Evolutionary conservation across 1,284 basidiomycete genomes (phyloP).

Genomic region (Anthracocystis setariae): DNA sequence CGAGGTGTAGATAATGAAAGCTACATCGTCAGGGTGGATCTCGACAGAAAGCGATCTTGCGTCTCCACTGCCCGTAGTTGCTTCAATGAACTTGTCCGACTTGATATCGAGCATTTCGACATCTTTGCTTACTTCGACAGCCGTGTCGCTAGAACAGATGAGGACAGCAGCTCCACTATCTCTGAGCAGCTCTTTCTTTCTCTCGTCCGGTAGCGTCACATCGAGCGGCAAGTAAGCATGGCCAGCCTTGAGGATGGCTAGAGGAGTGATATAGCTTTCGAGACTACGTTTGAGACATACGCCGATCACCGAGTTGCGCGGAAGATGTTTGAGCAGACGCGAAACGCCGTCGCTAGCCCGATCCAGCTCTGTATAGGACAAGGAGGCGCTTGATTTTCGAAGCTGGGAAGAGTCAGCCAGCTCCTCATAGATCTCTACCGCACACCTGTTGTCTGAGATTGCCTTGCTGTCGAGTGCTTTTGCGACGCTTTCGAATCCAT

Average conservation of each 20-base stretch:
- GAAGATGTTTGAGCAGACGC: conserved; percentile 11
- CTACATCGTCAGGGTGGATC: conserved; percentile 31
- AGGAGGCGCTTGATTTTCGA: conserved; percentile 7
- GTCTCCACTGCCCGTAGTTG: not conserved
- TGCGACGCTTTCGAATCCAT: conserved; percentile 10
- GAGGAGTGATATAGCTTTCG: conserved; percentile 54
- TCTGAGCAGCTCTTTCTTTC: conserved; percentile 58
- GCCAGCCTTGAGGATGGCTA: conserved; percentile 57
- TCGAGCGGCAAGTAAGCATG: conserved; percentile 66
- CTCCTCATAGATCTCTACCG: conserved; percentile 45
- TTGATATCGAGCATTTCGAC: conserved; percentile 15
- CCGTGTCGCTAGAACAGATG: conserved; percentile 16
- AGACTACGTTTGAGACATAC: conserved; percentile 54
- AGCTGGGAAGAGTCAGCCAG: conserved; percentile 7
- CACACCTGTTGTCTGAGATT: conserved; percentile 14
- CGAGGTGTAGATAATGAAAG: conserved; percentile 65
- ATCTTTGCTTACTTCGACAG: too few species aligned
- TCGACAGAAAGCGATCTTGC: not conserved
- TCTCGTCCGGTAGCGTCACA: conserved; percentile 60
- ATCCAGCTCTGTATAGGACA: conserved; percentile 52
- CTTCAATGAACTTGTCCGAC: conserved; percentile 15
- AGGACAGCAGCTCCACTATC: conserved; percentile 53
- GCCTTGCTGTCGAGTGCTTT: conserved; percentile 19
- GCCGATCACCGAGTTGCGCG: conserved; percentile 49
- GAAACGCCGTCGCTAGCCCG: conserved; percentile 33